Evolutionary conservation across 768 basidiomycete species (phyloP), one percentile per base, ranked within the genome.

Genomic region (Suillus subaureus): DNA sequence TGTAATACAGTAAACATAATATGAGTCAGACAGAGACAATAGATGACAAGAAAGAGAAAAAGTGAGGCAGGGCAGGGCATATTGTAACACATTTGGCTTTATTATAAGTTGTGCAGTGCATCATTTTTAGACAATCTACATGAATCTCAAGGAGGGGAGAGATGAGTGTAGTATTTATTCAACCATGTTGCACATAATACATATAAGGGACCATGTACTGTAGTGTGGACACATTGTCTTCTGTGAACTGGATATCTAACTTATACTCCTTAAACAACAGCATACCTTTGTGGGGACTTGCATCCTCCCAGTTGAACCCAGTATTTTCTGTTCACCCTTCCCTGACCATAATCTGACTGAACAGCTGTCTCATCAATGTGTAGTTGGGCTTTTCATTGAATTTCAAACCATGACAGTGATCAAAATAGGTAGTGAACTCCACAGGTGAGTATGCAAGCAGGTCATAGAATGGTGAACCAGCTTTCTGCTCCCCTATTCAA

Each of bases 381-480:
- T 75, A 74, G 61, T 73, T 66, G 1, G 73, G 74, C 63, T 66
- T 57, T 31, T 66, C 67, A 5, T 70, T 72, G n/a, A 70, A 75
- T 3, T 61, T 57, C 43, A 73, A 58, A 16, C 61, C 37, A 4
- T 61, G 63, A 31, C 67, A 64, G 58, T 75, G 69, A 6, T 63
- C 65, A 28, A 71, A 62, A 37, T 63, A 73, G 37, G 57, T n/a
- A 5, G 45, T 58, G 55, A 72, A 69, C 18, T 68, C 70, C 4
- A 26, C 13, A 18, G 61, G 61, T 4, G 61, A 47, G 23, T 28
- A 43, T 7, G n/a, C 61, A 13, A 63, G 47, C 21, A 63, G 28
- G 33, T 63, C 62, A 37, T 23, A 18, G 26, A 63, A 57, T 18
- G 33, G 3, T n/a, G 6, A 15, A 6, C 62, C 51, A 28, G 51